phyloP scores from a whole-genome alignment of 257 asterid genomes.

The Verbena officinalis region DNA sequence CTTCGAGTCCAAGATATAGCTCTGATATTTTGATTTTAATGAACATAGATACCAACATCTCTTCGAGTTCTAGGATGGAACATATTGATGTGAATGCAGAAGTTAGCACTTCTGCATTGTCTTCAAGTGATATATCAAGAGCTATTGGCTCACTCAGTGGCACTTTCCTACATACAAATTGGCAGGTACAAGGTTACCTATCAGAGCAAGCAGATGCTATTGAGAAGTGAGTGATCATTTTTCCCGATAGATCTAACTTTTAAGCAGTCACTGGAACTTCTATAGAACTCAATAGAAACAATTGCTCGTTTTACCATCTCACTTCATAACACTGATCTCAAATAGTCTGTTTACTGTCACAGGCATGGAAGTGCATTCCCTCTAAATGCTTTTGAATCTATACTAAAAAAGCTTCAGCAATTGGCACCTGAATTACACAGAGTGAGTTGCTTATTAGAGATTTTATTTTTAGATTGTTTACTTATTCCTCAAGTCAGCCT shows the following conservation, averaged over 20 bases:
- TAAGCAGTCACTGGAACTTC: background rate
- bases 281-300: slow-evolving; percentile 1
- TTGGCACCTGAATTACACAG: slow-evolving; percentile 92
- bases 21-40: slow-evolving; percentile 31
- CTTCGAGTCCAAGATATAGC: slow-evolving; percentile 19
- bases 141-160: slow-evolving; percentile 48
- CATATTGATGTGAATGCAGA: slow-evolving; percentile 42
- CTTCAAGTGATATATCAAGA: slow-evolving; percentile 41
- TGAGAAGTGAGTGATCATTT: slow-evolving; percentile 59
- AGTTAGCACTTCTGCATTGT: slow-evolving; percentile 34
- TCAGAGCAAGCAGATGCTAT: slow-evolving; percentile 76
- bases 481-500: slow-evolving; percentile 22
- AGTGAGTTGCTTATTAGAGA: slow-evolving; percentile 47
- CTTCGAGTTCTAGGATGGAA: slow-evolving; percentile 44
- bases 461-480: slow-evolving; percentile 14
- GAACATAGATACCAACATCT: slow-evolving; percentile 45
- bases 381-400: slow-evolving; percentile 68
- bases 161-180: slow-evolving; percentile 76
- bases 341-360: slow-evolving; percentile 26
- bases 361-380: slow-evolving; percentile 84
- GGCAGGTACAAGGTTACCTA: slow-evolving; percentile 96
- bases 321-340: slow-evolving; percentile 2
- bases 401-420: slow-evolving; percentile 74
- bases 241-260: background rate
- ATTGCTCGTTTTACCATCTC: slow-evolving; percentile 6